These are phyloP conservation scores for Psilocybe mexicana DNA, from an alignment of 1,284 basidiomycete species.

Conservation along the genomic window DNA sequence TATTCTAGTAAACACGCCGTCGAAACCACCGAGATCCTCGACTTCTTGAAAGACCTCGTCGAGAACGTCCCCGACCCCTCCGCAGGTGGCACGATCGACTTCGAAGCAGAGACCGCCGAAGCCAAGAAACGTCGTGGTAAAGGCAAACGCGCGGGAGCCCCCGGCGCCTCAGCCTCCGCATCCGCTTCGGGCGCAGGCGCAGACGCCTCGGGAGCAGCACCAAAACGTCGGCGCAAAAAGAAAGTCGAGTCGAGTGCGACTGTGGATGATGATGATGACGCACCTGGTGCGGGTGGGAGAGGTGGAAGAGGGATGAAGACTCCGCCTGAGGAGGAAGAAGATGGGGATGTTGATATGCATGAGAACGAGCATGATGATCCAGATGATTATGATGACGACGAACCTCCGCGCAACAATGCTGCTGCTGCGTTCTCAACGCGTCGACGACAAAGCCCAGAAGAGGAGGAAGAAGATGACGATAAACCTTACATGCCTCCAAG, in stretches of 20 bases:
- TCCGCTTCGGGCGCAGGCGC: slow-evolving; percentile 17
- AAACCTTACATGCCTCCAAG: slow-evolving; percentile 32
- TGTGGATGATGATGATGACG: slow-evolving; percentile 20
- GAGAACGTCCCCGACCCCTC: slow-evolving; percentile 87
- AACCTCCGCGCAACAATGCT: not conserved
- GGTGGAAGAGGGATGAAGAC: slow-evolving; percentile 16
- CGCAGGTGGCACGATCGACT: slow-evolving; percentile 72
- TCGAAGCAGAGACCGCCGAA: slow-evolving; percentile 61
- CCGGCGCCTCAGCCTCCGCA: slow-evolving; percentile 28
- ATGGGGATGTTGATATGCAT: slow-evolving; percentile 30
- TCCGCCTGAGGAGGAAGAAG: slow-evolving; percentile 22
- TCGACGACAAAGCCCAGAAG: slow-evolving; percentile 28
- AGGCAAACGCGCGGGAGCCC: slow-evolving; percentile 42
- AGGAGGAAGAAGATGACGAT: slow-evolving; percentile 32
- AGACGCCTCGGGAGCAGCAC: slow-evolving; percentile 15
- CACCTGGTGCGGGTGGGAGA: slow-evolving; percentile 1
- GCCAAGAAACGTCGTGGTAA: slow-evolving; percentile 59
- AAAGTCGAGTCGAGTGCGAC: slow-evolving; percentile 35
- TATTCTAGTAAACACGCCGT: slow-evolving; percentile 86
- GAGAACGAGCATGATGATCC: slow-evolving; percentile 25
- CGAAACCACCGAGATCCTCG: slow-evolving; percentile 86
- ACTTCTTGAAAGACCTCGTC: slow-evolving; percentile 97
- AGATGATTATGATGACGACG: slow-evolving; percentile 28
- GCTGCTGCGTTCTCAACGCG: slow-evolving; percentile 17
- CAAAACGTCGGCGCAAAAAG: slow-evolving; percentile 44